Base-by-base conservation (phyloP, 139 green algal genomes). In the Coelastrella sp. region DNA sequence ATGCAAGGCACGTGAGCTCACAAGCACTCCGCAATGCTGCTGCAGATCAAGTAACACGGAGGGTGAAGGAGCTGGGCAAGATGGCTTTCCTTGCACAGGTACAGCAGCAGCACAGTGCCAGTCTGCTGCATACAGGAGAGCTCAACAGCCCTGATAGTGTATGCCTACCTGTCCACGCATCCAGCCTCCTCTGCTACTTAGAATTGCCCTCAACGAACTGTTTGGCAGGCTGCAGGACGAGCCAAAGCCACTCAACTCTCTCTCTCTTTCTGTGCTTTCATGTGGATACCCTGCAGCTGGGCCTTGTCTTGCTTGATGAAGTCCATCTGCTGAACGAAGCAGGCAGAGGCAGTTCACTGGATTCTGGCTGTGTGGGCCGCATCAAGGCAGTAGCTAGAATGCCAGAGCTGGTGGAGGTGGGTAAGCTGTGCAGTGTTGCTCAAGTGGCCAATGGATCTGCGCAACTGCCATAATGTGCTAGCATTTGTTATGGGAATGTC, bases 301-400 rank as follows among this genome's bases (percentile, higher is more conserved):
- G 78, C 0, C 92, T 99, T 22, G 90, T 99, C 58, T 89, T 99
- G 7, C 96, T 99, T 58, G 97, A 99, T 87, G 97, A 99, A 92
- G 96, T 99, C 20, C 97, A 99, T 85, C 91, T 99, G 68, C 92
- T 99, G 35, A 94, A 93, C 20, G 97, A 99, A 65, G 35, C 84
- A 49, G 93, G 89, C 65, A 93, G 97, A 5, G 97, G 97, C 25
- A 88, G 84, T 49, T 92, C 94, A 7, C 91, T 99, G 57, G 97
- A 99, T 86, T 97, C 97, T 15, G 95, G 95, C 17, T 94, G 97
- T 24, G 93, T 99, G 0, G 95, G 91, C 27, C 91, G 97, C 35
- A 92, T 99, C 61, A 96, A 97, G 82, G 93, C 97, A 84, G 81
- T 99, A 20, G 91, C 91, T 66, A 86, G 88, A 22, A 90, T 92